Conservation (phyloP, 1,284 basidiomycete genomes). For the Leccinum fallax region DNA sequence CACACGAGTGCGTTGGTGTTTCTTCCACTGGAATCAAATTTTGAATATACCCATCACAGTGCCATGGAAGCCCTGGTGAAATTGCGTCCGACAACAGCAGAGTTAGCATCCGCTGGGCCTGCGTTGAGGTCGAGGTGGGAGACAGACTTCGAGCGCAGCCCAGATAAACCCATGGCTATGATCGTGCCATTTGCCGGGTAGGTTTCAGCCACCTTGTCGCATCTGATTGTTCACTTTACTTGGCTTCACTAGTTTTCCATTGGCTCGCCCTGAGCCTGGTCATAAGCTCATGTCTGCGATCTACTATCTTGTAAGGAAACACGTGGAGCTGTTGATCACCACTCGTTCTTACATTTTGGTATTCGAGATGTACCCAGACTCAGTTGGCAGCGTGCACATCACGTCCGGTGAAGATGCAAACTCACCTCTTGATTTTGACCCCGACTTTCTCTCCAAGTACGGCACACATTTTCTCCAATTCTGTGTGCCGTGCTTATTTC, state of each 20-base stretch:
- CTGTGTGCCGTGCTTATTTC: not conserved
- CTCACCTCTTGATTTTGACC: slow-evolving; percentile 25
- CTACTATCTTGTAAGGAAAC: slow-evolving; percentile 21
- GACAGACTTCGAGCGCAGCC: slow-evolving; percentile 33
- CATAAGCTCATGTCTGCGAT: slow-evolving; percentile 10
- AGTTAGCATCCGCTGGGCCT: slow-evolving; percentile 40
- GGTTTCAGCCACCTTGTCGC: not conserved
- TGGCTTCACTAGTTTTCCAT: slow-evolving; percentile 9
- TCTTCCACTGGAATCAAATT: not conserved
- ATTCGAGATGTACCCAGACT: slow-evolving; percentile 34
- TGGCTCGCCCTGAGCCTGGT: not conserved
- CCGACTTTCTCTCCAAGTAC: slow-evolving; percentile 16
- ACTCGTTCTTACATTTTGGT: slow-evolving; percentile 1
- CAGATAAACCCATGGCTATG: slow-evolving; percentile 27
- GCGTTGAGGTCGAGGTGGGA: slow-evolving; percentile 44
- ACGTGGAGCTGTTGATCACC: fast-evolving
- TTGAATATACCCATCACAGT: slow-evolving; percentile 25
- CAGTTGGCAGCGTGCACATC: slow-evolving; percentile 33
- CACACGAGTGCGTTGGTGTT: not conserved
- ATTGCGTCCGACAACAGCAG: slow-evolving; percentile 39
- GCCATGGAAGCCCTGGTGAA: slow-evolving; percentile 42
- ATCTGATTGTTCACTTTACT: not conserved
- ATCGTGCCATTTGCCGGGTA: slow-evolving; percentile 21
- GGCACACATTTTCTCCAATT: not conserved
- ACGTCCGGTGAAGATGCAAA: slow-evolving; percentile 27